A percentile compares a stretch with the other conserved stretches of the same genome.
phyloP scores from a whole-genome alignment of 2,329 filamentous ascomycete species.

The Aspergillus melleus region DNA sequence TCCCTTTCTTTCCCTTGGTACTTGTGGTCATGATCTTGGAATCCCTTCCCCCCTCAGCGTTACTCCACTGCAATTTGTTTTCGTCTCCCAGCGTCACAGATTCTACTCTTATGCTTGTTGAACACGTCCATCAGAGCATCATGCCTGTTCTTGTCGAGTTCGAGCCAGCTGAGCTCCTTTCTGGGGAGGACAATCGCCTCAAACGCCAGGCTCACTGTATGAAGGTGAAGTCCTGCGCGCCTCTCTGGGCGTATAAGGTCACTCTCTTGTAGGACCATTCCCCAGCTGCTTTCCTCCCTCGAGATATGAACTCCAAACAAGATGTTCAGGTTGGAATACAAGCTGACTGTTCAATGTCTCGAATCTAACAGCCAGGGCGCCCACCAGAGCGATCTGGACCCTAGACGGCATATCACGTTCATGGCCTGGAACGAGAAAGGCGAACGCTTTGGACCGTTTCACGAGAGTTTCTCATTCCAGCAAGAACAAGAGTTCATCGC shows the following conservation, averaged over 20 bases:
- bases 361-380: background rate
- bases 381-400: background rate
- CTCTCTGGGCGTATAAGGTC: background rate
- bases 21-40: background rate
- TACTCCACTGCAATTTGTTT: background rate
- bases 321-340: background rate
- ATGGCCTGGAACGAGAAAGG: background rate
- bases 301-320: background rate
- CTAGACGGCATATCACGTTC: slow-evolving; percentile 1
- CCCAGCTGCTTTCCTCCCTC: background rate
- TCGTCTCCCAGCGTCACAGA: background rate
- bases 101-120: background rate
- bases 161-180: background rate
- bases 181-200: background rate
- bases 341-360: background rate
- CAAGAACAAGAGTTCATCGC: background rate
- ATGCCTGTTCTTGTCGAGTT: background rate
- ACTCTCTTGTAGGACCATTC: background rate
- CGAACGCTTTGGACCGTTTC: background rate
- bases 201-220: background rate
- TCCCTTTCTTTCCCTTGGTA: background rate
- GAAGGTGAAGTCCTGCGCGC: background rate
- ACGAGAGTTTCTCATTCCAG: background rate
- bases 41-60: background rate
- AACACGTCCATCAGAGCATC: background rate